These are phyloP conservation scores for Mucor velutinosus DNA, from an alignment of 371 early-diverging fungal genomes.

Conservation along the genomic window DNA sequence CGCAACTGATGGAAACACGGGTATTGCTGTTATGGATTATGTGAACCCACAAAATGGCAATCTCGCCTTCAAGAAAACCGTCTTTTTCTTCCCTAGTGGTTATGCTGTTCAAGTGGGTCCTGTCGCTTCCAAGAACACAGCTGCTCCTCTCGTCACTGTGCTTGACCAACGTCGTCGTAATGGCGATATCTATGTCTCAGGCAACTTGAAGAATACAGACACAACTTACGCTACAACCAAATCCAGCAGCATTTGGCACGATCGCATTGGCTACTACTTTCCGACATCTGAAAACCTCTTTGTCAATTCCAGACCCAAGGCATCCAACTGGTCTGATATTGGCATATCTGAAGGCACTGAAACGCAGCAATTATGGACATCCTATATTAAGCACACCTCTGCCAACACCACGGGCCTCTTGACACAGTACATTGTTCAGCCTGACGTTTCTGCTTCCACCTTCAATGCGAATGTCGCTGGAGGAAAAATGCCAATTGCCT, in stretches of 20 bases:
- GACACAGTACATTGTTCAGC: constrained; percentile 28
- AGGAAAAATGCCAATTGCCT: constrained; percentile 5
- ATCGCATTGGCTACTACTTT: constrained; percentile 32
- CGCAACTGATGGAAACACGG: constrained; percentile 25
- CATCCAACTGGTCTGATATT: constrained; percentile 22
- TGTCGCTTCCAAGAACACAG: constrained; percentile 13
- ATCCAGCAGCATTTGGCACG: constrained; percentile 28
- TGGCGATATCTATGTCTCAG: constrained; percentile 24
- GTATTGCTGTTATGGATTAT: constrained; percentile 32
- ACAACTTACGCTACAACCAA: constrained; percentile 1
- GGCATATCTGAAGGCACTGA: constrained; percentile 27
- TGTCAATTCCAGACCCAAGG: constrained; percentile 18
- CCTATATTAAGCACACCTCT: constrained; percentile 21
- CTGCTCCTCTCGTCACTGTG: constrained; percentile 24
- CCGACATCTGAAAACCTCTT: constrained; percentile 10
- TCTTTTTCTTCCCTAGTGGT: constrained; percentile 31
- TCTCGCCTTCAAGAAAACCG: constrained; percentile 32
- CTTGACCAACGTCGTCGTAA: constrained; percentile 33
- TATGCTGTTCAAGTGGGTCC: constrained; percentile 34
- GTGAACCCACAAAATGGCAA: constrained; percentile 26
- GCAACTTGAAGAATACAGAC: constrained; percentile 6
- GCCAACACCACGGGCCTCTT: constrained; percentile 5
- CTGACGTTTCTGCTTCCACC: constrained; percentile 7
- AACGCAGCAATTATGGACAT: constrained; percentile 17
- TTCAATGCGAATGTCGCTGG: constrained; percentile 3